These are phyloP conservation scores for Betula pendula DNA, from an alignment of 306 rosid genomes.

Conservation along the genomic window DNA sequence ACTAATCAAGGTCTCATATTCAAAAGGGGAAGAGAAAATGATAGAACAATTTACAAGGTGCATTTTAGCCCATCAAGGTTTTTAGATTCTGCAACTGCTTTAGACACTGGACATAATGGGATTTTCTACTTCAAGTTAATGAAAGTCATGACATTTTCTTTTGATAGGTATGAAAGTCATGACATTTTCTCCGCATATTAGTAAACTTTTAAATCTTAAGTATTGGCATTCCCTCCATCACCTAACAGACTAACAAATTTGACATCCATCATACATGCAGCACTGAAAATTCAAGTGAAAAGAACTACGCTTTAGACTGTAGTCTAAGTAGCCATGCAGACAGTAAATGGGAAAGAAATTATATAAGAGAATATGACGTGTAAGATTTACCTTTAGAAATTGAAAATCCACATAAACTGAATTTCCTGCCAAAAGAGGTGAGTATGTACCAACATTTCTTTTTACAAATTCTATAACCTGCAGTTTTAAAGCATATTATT, in stretches of 20 bases:
- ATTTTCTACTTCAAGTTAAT: not conserved
- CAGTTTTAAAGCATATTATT: constrained; percentile 22
- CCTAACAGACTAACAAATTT: not conserved
- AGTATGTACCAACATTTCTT: constrained; percentile 55
- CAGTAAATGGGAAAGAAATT: not conserved
- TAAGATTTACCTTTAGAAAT: constrained; percentile 70
- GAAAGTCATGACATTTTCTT: not conserved
- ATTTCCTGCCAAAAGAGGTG: constrained; percentile 87
- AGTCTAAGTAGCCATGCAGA: not conserved
- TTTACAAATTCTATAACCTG: constrained; percentile 90
- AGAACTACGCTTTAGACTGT: not conserved
- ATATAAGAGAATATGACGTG: not conserved
- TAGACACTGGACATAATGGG: not conserved
- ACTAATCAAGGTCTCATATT: not conserved
- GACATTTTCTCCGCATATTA: not conserved
- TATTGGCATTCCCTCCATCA: not conserved
- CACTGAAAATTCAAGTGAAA: not conserved
- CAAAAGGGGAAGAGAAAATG: not conserved
- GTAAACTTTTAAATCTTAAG: not conserved
- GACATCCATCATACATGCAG: not conserved
- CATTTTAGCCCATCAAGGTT: not conserved
- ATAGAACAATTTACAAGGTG: not conserved
- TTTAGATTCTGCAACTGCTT: not conserved
- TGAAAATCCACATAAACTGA: constrained; percentile 78
- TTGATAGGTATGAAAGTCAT: not conserved